Conservation (phyloP, 345 rosid genomes). For the Dipteronia sinensis region DNA sequence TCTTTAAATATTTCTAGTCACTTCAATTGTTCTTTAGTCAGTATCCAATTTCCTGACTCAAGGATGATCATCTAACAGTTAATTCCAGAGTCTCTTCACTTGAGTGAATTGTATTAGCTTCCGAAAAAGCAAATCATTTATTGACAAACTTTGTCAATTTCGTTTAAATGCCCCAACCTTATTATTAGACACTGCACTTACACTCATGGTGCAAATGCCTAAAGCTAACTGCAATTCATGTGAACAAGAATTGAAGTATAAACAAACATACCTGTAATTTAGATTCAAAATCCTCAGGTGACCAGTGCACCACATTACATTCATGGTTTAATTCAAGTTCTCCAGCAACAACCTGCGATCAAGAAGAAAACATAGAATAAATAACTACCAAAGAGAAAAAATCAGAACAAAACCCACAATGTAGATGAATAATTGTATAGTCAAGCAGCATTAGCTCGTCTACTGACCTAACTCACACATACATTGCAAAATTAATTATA, state of each 20-base stretch:
- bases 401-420: not conserved
- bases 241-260: not conserved
- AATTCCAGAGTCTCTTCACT: not conserved
- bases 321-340: slow-evolving; percentile 93
- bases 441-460: not conserved
- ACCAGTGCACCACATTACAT: slow-evolving; percentile 88
- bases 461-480: not conserved
- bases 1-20: not conserved
- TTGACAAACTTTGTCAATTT: not conserved
- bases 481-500: not conserved
- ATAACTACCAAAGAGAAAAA: not conserved
- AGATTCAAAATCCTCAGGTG: slow-evolving; percentile 95
- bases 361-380: slow-evolving; percentile 2
- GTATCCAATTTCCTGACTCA: not conserved
- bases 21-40: not conserved
- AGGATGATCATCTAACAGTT: not conserved
- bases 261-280: slow-evolving; percentile 69
- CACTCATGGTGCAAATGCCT: not conserved
- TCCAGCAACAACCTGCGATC: slow-evolving; percentile 90
- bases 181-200: not conserved
- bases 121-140: not conserved
- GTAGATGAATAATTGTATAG: not conserved
- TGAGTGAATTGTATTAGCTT: not conserved
- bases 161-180: not conserved
- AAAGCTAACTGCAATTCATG: not conserved